These are phyloP conservation scores for Domatiomyces globalis DNA, from an alignment of 2,329 filamentous ascomycete species.

Conservation along the genomic window DNA sequence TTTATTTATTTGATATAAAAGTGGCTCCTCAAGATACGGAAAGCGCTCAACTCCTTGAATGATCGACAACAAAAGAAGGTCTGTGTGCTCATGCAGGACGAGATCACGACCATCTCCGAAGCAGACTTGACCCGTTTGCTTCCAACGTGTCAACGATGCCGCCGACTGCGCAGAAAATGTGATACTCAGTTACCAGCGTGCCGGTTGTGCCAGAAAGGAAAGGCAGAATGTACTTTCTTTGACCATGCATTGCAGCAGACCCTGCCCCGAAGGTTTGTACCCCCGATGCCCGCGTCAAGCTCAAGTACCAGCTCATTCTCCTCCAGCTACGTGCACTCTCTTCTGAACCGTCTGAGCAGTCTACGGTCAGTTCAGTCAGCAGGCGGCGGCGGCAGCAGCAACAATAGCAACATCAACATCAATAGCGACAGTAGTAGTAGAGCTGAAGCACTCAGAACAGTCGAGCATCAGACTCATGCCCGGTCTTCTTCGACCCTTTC, in stretches of 20 bases:
- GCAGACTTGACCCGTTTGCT: slow-evolving; percentile 17
- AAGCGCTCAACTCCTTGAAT: background rate
- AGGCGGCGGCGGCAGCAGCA: slow-evolving; percentile 10
- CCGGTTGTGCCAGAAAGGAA: slow-evolving; percentile 20
- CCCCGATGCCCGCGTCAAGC: background rate
- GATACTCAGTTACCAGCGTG: slow-evolving; percentile 20
- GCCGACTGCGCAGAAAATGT: slow-evolving; percentile 19
- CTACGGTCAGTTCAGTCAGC: slow-evolving; percentile 15
- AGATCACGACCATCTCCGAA: slow-evolving; percentile 18
- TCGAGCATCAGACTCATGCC: background rate
- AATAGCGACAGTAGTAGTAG: background rate
- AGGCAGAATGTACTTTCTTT: slow-evolving; percentile 20
- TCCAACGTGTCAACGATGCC: slow-evolving; percentile 19
- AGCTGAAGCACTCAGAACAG: background rate
- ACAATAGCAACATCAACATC: slow-evolving; percentile 5
- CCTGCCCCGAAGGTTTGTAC: slow-evolving; percentile 17
- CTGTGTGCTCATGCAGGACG: background rate
- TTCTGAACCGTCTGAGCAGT: slow-evolving; percentile 16
- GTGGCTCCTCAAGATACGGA: background rate
- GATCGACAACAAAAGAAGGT: background rate
- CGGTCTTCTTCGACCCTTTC: background rate
- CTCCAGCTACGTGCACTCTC: slow-evolving; percentile 17
- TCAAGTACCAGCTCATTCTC: background rate
- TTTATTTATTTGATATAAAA: background rate
- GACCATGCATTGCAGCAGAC: slow-evolving; percentile 20